A percentile compares a stretch with the other conserved stretches of the same genome.
Conservation (phyloP, 177 flowering plant genomes). For the Telopea speciosissima region DNA sequence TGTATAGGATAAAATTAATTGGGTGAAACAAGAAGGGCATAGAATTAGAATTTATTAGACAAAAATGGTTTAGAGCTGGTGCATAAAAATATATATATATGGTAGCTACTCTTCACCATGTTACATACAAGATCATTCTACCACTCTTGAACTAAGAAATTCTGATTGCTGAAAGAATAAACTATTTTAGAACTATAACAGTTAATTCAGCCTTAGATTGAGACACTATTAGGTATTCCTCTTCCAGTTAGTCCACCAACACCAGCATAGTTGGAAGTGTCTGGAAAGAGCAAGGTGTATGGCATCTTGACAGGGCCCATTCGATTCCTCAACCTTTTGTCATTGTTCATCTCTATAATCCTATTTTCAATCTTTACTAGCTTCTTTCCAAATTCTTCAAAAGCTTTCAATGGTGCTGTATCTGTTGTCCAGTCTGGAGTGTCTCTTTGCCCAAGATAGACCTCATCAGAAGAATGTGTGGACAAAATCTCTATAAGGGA, state of each 20-base stretch:
- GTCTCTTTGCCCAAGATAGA: slow-evolving; percentile 28
- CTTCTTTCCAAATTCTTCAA: slow-evolving; percentile 21
- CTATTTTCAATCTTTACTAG: slow-evolving; percentile 18
- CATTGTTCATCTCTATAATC: slow-evolving; percentile 21
- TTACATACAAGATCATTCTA: too few species aligned
- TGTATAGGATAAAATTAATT: too few species aligned
- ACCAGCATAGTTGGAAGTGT: slow-evolving; percentile 10
- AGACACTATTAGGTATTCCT: slow-evolving; percentile 32
- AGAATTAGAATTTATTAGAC: too few species aligned
- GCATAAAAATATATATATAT: too few species aligned
- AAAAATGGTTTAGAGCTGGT: too few species aligned
- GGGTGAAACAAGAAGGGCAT: too few species aligned
- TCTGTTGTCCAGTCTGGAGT: slow-evolving; percentile 27
- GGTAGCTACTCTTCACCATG: too few species aligned
- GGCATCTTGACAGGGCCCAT: slow-evolving; percentile 28
- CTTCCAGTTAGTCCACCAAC: slow-evolving; percentile 27
- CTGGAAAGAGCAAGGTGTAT: slow-evolving; percentile 30
- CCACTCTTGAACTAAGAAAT: too few species aligned
- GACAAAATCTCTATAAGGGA: slow-evolving; percentile 29
- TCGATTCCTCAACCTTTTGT: slow-evolving; percentile 18
- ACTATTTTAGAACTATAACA: too few species aligned
- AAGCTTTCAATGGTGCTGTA: slow-evolving; percentile 20
- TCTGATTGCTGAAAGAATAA: too few species aligned
- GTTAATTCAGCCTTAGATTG: not conserved
- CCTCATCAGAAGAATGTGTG: slow-evolving; percentile 29